A percentile compares a stretch with the other conserved stretches of the same genome.
These are phyloP conservation scores for Lipomyces yamadae DNA, from an alignment of 805 yeast species.

Conservation along the genomic window DNA sequence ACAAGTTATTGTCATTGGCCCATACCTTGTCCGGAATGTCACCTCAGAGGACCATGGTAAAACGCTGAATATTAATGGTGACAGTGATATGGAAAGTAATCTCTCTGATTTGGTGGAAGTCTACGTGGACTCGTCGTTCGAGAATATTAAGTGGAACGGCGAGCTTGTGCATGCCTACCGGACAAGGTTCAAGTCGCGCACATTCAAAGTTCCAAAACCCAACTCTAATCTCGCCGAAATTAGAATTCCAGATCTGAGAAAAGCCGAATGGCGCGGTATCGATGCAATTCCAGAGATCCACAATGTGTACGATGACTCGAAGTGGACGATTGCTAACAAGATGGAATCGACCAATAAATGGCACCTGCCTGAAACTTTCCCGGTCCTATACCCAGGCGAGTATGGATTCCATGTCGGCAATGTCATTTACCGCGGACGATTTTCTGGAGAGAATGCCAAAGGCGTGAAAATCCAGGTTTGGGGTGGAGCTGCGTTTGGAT, in stretches of 20 bases:
- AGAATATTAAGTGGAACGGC: constrained; percentile 27
- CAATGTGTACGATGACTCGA: constrained; percentile 24
- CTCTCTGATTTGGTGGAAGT: constrained; percentile 21
- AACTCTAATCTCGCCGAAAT: constrained; percentile 19
- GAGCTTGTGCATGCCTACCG: constrained; percentile 1
- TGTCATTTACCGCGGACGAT: constrained; percentile 27
- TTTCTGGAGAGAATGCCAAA: constrained; percentile 10
- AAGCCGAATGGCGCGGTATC: constrained; percentile 17
- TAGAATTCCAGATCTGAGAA: constrained; percentile 18
- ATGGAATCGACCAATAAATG: constrained; percentile 17
- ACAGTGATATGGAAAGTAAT: constrained; percentile 26
- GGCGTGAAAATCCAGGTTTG: constrained; percentile 20
- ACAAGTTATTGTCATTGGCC: constrained; percentile 29
- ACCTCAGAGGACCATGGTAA: constrained; percentile 7
- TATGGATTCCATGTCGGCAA: constrained; percentile 30
- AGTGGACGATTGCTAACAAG: constrained; percentile 25
- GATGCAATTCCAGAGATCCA: constrained; percentile 24
- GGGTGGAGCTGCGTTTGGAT: constrained; percentile 32
- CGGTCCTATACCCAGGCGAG: constrained; percentile 32
- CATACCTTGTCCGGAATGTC: constrained; percentile 31
- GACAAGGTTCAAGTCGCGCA: constrained; percentile 20
- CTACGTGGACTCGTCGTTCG: constrained; percentile 16
- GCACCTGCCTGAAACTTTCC: constrained; percentile 24
- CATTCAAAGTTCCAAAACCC: constrained; percentile 24
- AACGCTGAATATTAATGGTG: constrained; percentile 20